A percentile compares a stretch with the other conserved stretches of the same genome.
phyloP scores from a whole-genome alignment of 1,284 basidiomycete genomes.

The Leucoagaricus sp. region DNA sequence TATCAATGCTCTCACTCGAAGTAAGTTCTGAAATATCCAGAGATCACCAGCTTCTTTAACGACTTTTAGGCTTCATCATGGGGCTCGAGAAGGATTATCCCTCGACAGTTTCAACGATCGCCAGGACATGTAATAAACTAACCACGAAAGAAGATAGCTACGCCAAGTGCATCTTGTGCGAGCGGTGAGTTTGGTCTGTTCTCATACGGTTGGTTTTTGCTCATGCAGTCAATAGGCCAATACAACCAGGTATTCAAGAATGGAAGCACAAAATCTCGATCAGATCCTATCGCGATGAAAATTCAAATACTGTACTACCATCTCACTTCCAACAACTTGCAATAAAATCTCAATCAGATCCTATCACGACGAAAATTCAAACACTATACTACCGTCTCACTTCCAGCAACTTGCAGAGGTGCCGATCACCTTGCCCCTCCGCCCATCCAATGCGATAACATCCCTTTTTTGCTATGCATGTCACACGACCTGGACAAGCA shows the following conservation, averaged over 20 bases:
- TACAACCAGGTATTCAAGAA: constrained; percentile 63
- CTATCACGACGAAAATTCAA: constrained; percentile 32
- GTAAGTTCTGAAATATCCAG: constrained; percentile 38
- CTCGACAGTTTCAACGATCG: constrained; percentile 87
- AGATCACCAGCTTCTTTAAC: not conserved
- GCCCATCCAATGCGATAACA: constrained; percentile 40
- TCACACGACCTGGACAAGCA: constrained; percentile 69
- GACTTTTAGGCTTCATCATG: constrained; percentile 72
- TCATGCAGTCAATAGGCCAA: constrained; percentile 57
- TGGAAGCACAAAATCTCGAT: constrained; percentile 80
- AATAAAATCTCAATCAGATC: constrained; percentile 70
- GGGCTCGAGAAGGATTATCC: constrained; percentile 84
- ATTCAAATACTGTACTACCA: constrained; percentile 23
- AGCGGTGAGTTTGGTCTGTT: constrained; percentile 52
- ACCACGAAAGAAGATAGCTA: constrained; percentile 63
- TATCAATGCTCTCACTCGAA: constrained; percentile 74
- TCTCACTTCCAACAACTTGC: constrained; percentile 17
- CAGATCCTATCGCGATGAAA: constrained; percentile 46
- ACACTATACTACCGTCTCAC: constrained; percentile 22
- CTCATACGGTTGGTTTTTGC: not conserved
- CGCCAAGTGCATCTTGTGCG: constrained; percentile 67
- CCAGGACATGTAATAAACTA: constrained; percentile 82
- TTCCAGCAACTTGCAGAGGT: constrained; percentile 16
- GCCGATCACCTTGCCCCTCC: constrained; percentile 16
- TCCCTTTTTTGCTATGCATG: constrained; percentile 73